Evolutionary conservation across 75 land plant species (phyloP).

Genomic region (Sequoiadendron giganteum): DNA sequence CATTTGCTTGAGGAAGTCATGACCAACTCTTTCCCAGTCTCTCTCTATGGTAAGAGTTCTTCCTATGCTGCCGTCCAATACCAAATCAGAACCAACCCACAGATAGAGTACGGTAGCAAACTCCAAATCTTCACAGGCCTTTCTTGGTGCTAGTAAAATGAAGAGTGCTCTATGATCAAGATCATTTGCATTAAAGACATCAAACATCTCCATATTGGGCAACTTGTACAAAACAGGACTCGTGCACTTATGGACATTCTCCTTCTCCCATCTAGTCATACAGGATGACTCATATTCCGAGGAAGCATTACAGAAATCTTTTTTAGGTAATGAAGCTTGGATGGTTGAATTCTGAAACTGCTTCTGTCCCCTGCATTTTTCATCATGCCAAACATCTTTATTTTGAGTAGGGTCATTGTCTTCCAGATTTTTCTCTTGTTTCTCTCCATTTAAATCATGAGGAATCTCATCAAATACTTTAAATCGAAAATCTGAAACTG

Average conservation of each 20-base stretch:
- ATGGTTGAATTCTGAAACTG: not conserved
- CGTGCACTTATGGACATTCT: not conserved
- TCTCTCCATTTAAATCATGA: not conserved
- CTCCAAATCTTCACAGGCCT: not conserved
- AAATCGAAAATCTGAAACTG: not conserved
- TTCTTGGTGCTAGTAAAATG: conserved; percentile 23
- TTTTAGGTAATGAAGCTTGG: not conserved
- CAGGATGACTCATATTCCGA: conserved; percentile 7
- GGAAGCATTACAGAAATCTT: not conserved
- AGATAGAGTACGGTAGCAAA: conserved; percentile 16
- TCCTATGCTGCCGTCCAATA: not conserved
- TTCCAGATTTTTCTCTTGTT: not conserved
- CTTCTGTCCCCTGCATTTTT: not conserved
- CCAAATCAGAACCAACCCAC: conserved; percentile 39
- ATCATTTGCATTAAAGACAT: conserved; percentile 21
- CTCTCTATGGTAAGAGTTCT: not conserved
- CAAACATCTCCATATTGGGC: conserved; percentile 33
- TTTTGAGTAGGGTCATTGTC: not conserved
- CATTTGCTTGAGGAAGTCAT: conserved; percentile 21
- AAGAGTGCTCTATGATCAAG: conserved; percentile 28
- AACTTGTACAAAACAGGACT: conserved; percentile 31
- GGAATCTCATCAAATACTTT: not conserved
- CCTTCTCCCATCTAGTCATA: conserved; percentile 1
- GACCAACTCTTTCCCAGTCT: conserved; percentile 17
- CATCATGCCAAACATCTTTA: not conserved